Base-by-base conservation (phyloP, 2,329 filamentous ascomycete species). In the Claviceps arundinis region DNA sequence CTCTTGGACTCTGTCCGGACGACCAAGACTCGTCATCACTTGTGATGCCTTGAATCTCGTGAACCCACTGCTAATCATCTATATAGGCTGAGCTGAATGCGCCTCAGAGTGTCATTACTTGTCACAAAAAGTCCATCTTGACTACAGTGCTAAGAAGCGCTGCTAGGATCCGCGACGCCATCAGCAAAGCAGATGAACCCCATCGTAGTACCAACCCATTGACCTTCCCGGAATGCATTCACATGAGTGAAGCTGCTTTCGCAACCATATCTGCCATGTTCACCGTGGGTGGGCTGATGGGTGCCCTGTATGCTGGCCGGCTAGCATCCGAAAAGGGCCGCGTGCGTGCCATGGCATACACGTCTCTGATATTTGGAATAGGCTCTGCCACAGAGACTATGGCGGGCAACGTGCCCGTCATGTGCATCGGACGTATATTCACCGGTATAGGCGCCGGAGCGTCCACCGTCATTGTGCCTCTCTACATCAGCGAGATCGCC, bases 401-500 rank as follows among this genome's bases (percentile, higher is more conserved):
- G 7, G 80, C 90, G 0, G 71, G 75, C 2, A 81, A 76, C 41
- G 84, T 94, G 17, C 68, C 75, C 2, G 64, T 85, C 34, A 74
- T 98, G 68, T 78, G 80, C 0, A 56, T 87, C 16, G 93, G 91
- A 5, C 79, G 93, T 22, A 72, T 95, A 22, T 64, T 97, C 14
- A 84, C 87, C 8, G 93, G 93, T 11, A 65, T 95, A 1, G 90
- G 87, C 6, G 89, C 89, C 5, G 93, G 93, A 22, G 88, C 89
- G 2, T 81, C 89, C 1, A 91, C 93, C 2, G 93, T 98, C 19
- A 87, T 96, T 38, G 89, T 94, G 2, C 93, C 93, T 0, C 80
- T 98, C 19, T 98, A 95, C 72, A 89, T 98, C 59, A 90, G 89
- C 46, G 93, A 98, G 68, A 79, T 96, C 26, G 84, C 90, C 0